Conservation (phyloP, 2,329 filamentous ascomycete genomes). For the Akanthomyces uredinophilus region DNA sequence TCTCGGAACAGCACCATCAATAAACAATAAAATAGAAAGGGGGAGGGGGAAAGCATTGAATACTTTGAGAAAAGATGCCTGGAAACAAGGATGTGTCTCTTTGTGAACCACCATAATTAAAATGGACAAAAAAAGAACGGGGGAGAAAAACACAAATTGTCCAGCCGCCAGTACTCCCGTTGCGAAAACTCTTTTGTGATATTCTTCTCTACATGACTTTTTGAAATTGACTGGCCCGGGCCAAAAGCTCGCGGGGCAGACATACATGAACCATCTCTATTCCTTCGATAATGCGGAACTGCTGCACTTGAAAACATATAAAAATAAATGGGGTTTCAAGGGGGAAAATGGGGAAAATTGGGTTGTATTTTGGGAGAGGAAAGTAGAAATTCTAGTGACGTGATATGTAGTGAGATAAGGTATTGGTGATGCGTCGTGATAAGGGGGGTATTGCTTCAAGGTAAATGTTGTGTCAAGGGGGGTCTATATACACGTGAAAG, state of each 20-base stretch:
- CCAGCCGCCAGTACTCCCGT: conserved; percentile 34
- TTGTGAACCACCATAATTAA: conserved; percentile 13
- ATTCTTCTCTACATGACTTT: conserved; percentile 37
- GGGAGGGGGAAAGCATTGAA: neutral
- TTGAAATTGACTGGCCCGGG: conserved; percentile 27
- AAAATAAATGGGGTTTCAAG: neutral
- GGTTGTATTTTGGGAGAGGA: conserved; percentile 8
- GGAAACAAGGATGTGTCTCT: conserved; percentile 14
- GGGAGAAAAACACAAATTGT: conserved; percentile 13
- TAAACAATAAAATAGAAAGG: conserved; percentile 15
- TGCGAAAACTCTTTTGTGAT: conserved; percentile 15
- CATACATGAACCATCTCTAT: conserved; percentile 38
- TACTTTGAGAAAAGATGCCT: neutral
- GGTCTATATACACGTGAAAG: conserved; percentile 36
- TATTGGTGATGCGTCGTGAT: conserved; percentile 29
- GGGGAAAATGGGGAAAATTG: conserved; percentile 14
- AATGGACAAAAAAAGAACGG: conserved; percentile 17
- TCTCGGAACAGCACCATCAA: conserved; percentile 20
- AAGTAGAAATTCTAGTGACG: conserved; percentile 12
- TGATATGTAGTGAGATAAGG: conserved; percentile 19
- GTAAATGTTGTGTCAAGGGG: conserved; percentile 33
- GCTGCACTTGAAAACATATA: conserved; percentile 9
- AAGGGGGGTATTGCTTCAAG: conserved; percentile 29
- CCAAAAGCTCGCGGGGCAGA: conserved; percentile 20
- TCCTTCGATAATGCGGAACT: conserved; percentile 23